A percentile compares a stretch with the other conserved stretches of the same genome.
phyloP scores from a whole-genome alignment of 768 basidiomycete genomes.

The Boletus reticulatus region DNA sequence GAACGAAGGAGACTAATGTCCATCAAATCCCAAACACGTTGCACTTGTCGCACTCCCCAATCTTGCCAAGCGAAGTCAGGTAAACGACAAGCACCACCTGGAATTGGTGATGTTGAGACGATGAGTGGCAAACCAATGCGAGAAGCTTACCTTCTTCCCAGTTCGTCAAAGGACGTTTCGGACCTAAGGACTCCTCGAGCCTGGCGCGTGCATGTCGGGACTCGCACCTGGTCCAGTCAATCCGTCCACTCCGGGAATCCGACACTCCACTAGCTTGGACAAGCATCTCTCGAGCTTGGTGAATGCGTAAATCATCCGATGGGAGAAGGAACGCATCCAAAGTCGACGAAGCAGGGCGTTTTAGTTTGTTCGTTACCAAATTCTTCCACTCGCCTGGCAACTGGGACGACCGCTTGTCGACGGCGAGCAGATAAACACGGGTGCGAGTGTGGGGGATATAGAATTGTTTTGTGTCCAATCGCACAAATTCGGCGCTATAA shows the following conservation, averaged over 20 bases:
- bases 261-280: conserved; percentile 64
- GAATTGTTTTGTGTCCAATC: conserved; percentile 84
- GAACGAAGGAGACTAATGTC: conserved; percentile 86
- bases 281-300: conserved; percentile 82
- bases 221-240: conserved; percentile 92
- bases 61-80: conserved; percentile 92
- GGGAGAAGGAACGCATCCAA: conserved; percentile 91
- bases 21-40: conserved; percentile 94
- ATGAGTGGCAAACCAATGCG: neutral
- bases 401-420: conserved; percentile 57
- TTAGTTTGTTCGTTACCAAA: conserved; percentile 56
- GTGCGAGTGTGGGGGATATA: conserved; percentile 96
- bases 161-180: conserved; percentile 81
- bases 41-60: conserved; percentile 91
- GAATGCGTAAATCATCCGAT: conserved; percentile 88
- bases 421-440: conserved; percentile 82
- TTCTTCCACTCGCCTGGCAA: conserved; percentile 72
- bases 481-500: conserved; percentile 68
- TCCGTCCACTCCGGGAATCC: conserved; percentile 69
- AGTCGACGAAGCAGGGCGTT: conserved; percentile 84
- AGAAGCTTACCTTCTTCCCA: conserved; percentile 80
- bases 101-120: neutral
- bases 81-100: conserved; percentile 80
- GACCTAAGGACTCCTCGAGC: conserved; percentile 77
- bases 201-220: conserved; percentile 87